phyloP scores from a whole-genome alignment of 257 asterid genomes.

The Jacaranda copaia region DNA sequence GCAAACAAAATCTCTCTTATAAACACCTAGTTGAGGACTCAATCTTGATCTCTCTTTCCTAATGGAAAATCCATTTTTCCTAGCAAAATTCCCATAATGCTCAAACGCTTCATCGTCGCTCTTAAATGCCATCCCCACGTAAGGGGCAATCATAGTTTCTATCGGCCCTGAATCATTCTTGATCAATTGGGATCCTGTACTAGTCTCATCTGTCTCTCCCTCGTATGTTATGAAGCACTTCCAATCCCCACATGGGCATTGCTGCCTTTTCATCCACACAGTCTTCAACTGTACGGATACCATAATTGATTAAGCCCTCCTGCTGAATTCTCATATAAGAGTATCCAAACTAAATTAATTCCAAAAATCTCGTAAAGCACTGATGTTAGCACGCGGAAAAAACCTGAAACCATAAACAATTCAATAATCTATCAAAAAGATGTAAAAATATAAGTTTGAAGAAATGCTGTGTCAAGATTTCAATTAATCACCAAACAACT shows the following conservation, averaged over 20 bases:
- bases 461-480: neutral
- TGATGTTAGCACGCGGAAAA: slow-evolving; percentile 12
- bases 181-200: slow-evolving; percentile 42
- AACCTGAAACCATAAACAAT: slow-evolving; percentile 35
- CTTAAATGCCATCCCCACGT: slow-evolving; percentile 73
- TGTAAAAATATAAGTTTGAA: neutral
- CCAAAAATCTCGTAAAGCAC: slow-evolving; percentile 8
- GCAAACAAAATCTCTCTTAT: slow-evolving; percentile 77
- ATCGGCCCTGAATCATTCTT: slow-evolving; percentile 47
- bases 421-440: slow-evolving; percentile 16
- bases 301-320: slow-evolving; percentile 41
- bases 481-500: neutral
- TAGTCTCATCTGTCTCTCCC: slow-evolving; percentile 50
- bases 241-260: slow-evolving; percentile 84
- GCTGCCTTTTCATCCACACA: slow-evolving; percentile 69
- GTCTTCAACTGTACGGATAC: slow-evolving; percentile 50
- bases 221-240: slow-evolving; percentile 65
- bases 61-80: slow-evolving; percentile 65
- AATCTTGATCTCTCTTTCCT: slow-evolving; percentile 74
- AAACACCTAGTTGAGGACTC: slow-evolving; percentile 77
- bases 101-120: slow-evolving; percentile 65
- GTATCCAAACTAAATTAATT: neutral
- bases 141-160: slow-evolving; percentile 55
- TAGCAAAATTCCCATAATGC: slow-evolving; percentile 66
- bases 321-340: slow-evolving; percentile 12